phyloP scores from a whole-genome alignment of 2,329 filamentous ascomycete species.

The Chrysoporthe deuterocubensis region DNA sequence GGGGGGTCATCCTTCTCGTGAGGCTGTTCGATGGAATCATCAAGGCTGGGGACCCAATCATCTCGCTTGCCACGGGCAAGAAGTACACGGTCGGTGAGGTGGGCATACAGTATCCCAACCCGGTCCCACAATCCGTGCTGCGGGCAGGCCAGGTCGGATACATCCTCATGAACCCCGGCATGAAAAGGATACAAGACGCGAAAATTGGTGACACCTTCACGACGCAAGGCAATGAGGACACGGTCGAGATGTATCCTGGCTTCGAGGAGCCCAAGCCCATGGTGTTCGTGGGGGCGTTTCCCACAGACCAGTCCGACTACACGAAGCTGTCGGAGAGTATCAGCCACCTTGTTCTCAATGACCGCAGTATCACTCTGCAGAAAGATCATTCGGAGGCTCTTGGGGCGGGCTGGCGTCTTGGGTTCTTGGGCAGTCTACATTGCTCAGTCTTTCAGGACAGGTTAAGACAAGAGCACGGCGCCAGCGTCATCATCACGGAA shows the following conservation, averaged over 20 bases:
- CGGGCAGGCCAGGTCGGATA: slow-evolving; percentile 96
- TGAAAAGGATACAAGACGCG: slow-evolving; percentile 95
- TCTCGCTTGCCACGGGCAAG: slow-evolving; percentile 84
- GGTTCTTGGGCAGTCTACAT: slow-evolving; percentile 94
- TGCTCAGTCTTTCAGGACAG: slow-evolving; percentile 99
- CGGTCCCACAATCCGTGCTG: slow-evolving; percentile 78
- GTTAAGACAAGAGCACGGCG: slow-evolving; percentile 89
- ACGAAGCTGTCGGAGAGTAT: slow-evolving; percentile 90
- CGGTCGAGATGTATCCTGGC: slow-evolving; percentile 81
- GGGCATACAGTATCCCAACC: slow-evolving; percentile 91
- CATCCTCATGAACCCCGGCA: slow-evolving; percentile 95
- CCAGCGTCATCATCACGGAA: slow-evolving; percentile 94
- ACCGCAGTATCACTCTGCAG: slow-evolving; percentile 89
- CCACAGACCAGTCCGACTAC: slow-evolving; percentile 88
- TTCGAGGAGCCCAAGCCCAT: slow-evolving; percentile 98
- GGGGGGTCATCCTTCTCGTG: slow-evolving; percentile 89
- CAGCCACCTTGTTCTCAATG: slow-evolving; percentile 89
- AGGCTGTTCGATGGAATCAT: slow-evolving; percentile 88
- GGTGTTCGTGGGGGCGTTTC: slow-evolving; percentile 98
- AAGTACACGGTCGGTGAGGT: slow-evolving; percentile 96
- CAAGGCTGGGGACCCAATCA: slow-evolving; percentile 79
- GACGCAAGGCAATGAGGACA: slow-evolving; percentile 73
- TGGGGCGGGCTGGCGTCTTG: slow-evolving; percentile 90
- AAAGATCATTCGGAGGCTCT: slow-evolving; percentile 95
- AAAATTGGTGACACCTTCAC: slow-evolving; percentile 97